Evolutionary conservation across 2,329 filamentous ascomycete genomes (phyloP).

Genomic region (Penicillium decumbens): DNA sequence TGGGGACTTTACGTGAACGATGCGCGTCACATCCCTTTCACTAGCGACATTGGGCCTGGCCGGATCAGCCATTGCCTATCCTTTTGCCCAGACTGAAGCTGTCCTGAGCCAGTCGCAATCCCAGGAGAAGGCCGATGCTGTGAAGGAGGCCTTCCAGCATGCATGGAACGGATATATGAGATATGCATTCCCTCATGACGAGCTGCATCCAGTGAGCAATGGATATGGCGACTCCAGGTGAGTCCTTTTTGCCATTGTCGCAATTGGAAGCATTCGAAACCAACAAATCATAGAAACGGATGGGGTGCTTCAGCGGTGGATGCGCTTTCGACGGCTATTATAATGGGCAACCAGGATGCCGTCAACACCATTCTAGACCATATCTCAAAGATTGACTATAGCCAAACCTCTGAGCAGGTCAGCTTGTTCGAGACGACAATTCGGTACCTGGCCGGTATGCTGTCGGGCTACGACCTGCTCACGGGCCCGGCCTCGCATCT

Average conservation of each 20-base stretch:
- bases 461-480: conserved; percentile 67
- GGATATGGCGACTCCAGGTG: conserved; percentile 65
- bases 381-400: conserved; percentile 67
- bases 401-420: conserved; percentile 55
- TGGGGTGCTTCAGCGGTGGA: conserved; percentile 84
- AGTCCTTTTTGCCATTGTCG: conserved; percentile 10
- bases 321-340: conserved; percentile 69
- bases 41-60: conserved; percentile 24
- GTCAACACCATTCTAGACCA: conserved; percentile 67
- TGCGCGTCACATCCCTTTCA: conserved; percentile 27
- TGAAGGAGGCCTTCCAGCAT: conserved; percentile 64
- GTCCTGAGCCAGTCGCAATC: conserved; percentile 8
- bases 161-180: conserved; percentile 70
- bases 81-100: conserved; percentile 13
- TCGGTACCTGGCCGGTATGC: conserved; percentile 73
- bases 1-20: conserved; percentile 8
- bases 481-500: conserved; percentile 59
- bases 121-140: conserved; percentile 50
- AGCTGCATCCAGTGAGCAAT: conserved; percentile 65
- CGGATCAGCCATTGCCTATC: conserved; percentile 22
- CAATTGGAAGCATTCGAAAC: background rate
- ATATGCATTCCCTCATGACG: conserved; percentile 74
- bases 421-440: conserved; percentile 90
- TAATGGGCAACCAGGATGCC: conserved; percentile 67
- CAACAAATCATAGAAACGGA: conserved; percentile 56